Percentiles rank a stretch among this genome's conserved stretches.
These are phyloP conservation scores for Paspalum notatum DNA, from an alignment of 176 grass and related monocot species.

Conservation along the genomic window DNA sequence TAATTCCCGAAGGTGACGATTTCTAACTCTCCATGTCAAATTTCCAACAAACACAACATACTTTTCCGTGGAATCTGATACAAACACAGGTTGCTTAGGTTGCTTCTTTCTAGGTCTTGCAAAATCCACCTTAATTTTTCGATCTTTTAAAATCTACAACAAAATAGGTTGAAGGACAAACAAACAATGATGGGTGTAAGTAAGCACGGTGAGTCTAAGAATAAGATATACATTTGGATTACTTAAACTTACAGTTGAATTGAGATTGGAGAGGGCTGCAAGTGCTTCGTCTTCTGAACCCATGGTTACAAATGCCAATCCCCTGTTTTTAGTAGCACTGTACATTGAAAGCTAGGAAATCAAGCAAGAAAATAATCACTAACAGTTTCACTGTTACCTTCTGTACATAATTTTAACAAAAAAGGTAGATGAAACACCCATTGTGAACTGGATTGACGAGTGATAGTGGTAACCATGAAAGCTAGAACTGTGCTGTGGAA, in stretches of 20 bases:
- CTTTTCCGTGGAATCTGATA: slow-evolving; percentile 39
- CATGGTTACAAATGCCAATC: slow-evolving; percentile 94
- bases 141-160: slow-evolving; percentile 65
- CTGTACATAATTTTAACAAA: not conserved
- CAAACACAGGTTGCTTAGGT: slow-evolving; percentile 46
- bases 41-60: slow-evolving; percentile 80
- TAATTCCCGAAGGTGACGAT: slow-evolving; percentile 74
- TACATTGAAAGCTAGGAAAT: slow-evolving; percentile 84
- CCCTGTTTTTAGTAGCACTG: slow-evolving; percentile 80
- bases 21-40: slow-evolving; percentile 78
- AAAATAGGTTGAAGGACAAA: slow-evolving; percentile 1
- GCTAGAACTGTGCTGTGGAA: not conserved
- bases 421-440: not conserved
- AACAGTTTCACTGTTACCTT: not conserved
- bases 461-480: not conserved
- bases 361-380: slow-evolving; percentile 36
- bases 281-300: slow-evolving; percentile 79
- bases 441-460: slow-evolving; percentile 9
- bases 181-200: slow-evolving; percentile 4
- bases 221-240: not conserved
- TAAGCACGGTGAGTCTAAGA: slow-evolving; percentile 12
- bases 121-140: slow-evolving; percentile 79
- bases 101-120: slow-evolving; percentile 76
- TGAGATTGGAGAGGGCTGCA: slow-evolving; percentile 60
- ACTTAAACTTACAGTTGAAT: slow-evolving; percentile 68